Percentiles rank a stretch among this genome's conserved stretches.
phyloP scores from a whole-genome alignment of 257 asterid genomes.

The Solanum rostratum region DNA sequence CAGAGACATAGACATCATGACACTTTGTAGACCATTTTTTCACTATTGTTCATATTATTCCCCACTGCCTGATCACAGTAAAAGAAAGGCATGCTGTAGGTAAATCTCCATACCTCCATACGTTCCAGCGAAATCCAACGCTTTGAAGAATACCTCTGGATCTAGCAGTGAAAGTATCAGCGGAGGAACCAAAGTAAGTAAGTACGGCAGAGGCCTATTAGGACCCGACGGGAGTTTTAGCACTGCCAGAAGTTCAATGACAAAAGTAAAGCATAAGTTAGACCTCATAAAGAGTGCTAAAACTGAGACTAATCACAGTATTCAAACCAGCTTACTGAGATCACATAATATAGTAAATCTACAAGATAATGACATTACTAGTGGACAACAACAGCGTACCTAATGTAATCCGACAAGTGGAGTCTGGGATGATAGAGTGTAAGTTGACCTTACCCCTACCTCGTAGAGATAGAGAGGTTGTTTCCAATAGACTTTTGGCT shows the following conservation, averaged over 20 bases:
- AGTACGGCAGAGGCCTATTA: slow-evolving; percentile 53
- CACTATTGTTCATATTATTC: background rate
- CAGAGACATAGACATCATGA: background rate
- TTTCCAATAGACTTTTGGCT: too few species aligned
- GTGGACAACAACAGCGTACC: background rate
- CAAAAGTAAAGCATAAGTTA: background rate
- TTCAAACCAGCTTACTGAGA: background rate
- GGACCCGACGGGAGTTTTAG: slow-evolving; percentile 59
- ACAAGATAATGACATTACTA: background rate
- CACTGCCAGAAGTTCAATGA: slow-evolving; percentile 39
- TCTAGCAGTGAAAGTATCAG: slow-evolving; percentile 58
- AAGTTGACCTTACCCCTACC: too few species aligned
- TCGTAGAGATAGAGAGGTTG: too few species aligned
- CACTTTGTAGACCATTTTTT: background rate
- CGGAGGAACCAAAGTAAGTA: slow-evolving; percentile 64
- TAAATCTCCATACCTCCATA: slow-evolving; percentile 57
- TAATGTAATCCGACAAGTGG: too few species aligned
- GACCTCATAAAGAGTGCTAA: background rate
- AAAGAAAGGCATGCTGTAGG: background rate
- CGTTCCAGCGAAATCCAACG: slow-evolving; percentile 93
- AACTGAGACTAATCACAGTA: background rate
- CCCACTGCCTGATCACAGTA: background rate
- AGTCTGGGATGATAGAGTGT: too few species aligned
- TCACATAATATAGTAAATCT: background rate
- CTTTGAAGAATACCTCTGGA: slow-evolving; percentile 93